Evolutionary conservation across 2,329 filamentous ascomycete species (phyloP).

Genomic region (Cytospora paraplurivora): DNA sequence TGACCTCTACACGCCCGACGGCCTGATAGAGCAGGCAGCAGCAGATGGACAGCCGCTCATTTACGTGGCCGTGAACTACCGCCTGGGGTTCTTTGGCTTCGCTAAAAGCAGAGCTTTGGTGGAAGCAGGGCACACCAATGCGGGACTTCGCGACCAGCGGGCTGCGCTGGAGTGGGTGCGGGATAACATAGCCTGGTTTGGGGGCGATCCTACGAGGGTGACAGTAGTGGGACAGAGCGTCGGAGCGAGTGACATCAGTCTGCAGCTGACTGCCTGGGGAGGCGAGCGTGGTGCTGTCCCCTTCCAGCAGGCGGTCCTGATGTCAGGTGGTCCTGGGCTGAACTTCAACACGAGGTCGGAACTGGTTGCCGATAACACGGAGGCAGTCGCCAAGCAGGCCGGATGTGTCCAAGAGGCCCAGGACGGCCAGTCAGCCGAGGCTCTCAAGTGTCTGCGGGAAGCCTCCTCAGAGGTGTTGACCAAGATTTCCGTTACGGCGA

Average conservation of each 20-base stretch:
- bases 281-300: constrained; percentile 32
- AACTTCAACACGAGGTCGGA: constrained; percentile 37
- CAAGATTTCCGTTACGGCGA: constrained; percentile 34
- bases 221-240: constrained; percentile 38
- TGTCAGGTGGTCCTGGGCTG: constrained; percentile 35
- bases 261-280: constrained; percentile 35
- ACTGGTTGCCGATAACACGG: constrained; percentile 34
- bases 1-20: constrained; percentile 32
- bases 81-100: constrained; percentile 34
- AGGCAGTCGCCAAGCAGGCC: constrained; percentile 29
- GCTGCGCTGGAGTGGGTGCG: constrained; percentile 35
- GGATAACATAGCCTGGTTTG: constrained; percentile 4
- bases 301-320: constrained; percentile 38
- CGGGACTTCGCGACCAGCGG: constrained; percentile 38
- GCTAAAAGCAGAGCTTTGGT: constrained; percentile 32
- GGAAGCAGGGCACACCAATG: constrained; percentile 34
- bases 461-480: constrained; percentile 30
- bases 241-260: constrained; percentile 35
- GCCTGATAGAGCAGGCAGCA: constrained; percentile 31
- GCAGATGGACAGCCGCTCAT: constrained; percentile 31
- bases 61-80: constrained; percentile 34
- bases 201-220: constrained; percentile 28
- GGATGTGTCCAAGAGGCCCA: constrained; percentile 27
- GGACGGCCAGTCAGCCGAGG: constrained; percentile 14
- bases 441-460: constrained; percentile 32